These are phyloP conservation scores for Pseudogymnoascus sp. DNA, from an alignment of 2,329 filamentous ascomycete species.

Conservation along the genomic window DNA sequence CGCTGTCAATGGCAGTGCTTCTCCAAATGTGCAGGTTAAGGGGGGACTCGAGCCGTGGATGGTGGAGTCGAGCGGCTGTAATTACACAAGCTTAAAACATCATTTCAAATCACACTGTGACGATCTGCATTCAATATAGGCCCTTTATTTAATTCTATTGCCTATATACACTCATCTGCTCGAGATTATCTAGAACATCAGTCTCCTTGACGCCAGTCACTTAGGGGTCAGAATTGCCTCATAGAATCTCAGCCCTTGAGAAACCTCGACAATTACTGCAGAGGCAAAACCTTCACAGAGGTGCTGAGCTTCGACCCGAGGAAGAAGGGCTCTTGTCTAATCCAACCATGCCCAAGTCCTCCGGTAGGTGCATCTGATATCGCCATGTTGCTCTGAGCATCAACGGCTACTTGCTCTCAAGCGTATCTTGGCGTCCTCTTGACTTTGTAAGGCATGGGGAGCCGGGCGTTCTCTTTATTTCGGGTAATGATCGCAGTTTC, in stretches of 20 bases:
- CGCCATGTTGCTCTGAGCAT: background rate
- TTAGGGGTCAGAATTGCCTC: background rate
- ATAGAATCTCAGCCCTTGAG: background rate
- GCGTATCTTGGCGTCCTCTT: too few relatives aligned
- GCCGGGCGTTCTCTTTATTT: background rate
- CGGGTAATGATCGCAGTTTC: background rate
- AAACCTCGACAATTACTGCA: background rate
- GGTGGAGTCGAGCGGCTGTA: too few relatives aligned
- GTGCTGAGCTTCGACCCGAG: background rate
- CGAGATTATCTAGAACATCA: background rate
- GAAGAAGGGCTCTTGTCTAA: background rate
- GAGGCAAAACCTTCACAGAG: background rate
- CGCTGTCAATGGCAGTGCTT: too few relatives aligned
- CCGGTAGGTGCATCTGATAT: background rate
- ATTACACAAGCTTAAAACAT: too few relatives aligned
- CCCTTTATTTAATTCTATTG: background rate
- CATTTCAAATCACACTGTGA: too few relatives aligned
- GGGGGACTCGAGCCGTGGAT: too few relatives aligned
- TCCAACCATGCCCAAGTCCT: background rate
- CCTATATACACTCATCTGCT: background rate
- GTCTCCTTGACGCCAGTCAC: background rate
- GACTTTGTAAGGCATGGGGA: background rate
- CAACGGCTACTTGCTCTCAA: too few relatives aligned
- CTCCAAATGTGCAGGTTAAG: too few relatives aligned
- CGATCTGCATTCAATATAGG: background rate